These are phyloP conservation scores for Kodamaea neixiangensis DNA, from an alignment of 805 yeast genomes.

Conservation along the genomic window DNA sequence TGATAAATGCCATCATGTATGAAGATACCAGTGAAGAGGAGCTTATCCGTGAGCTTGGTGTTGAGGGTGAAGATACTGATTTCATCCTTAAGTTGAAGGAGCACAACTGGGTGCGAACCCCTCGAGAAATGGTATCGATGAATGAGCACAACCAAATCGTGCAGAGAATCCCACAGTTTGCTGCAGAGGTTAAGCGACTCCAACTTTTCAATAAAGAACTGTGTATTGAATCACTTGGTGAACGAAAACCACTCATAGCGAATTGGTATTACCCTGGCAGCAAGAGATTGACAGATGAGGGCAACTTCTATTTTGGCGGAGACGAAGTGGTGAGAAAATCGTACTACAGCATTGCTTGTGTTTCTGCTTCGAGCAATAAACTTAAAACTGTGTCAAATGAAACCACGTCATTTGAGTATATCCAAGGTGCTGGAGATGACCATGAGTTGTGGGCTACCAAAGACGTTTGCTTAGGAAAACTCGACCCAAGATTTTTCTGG, in stretches of 20 bases:
- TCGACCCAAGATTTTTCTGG: slow-evolving; percentile 65
- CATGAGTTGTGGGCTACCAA: slow-evolving; percentile 75
- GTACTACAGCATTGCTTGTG: slow-evolving; percentile 6
- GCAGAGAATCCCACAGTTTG: slow-evolving; percentile 50
- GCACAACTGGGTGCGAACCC: slow-evolving; percentile 46
- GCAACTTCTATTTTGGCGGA: slow-evolving; percentile 6
- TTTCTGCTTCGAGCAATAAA: slow-evolving; percentile 7
- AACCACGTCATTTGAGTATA: slow-evolving; percentile 45
- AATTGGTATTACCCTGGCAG: slow-evolving; percentile 68
- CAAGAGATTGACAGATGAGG: slow-evolving; percentile 4
- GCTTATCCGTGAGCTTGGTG: background rate
- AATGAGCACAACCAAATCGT: slow-evolving; percentile 59
- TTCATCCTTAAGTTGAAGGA: slow-evolving; percentile 10
- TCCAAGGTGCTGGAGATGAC: slow-evolving; percentile 95
- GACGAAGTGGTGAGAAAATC: background rate
- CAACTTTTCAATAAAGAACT: slow-evolving; percentile 38
- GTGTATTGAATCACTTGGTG: slow-evolving; percentile 19
- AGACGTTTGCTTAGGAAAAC: slow-evolving; percentile 42
- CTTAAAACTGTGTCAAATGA: slow-evolving; percentile 2
- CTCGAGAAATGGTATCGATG: slow-evolving; percentile 53
- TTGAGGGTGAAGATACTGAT: slow-evolving; percentile 4
- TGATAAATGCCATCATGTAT: slow-evolving; percentile 57
- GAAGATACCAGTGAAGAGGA: slow-evolving; percentile 23
- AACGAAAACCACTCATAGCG: slow-evolving; percentile 57
- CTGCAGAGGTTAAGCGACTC: slow-evolving; percentile 41